Evolutionary conservation across 2,329 filamentous ascomycete genomes (phyloP).

Genomic region (Sarocladium brachiariae): DNA sequence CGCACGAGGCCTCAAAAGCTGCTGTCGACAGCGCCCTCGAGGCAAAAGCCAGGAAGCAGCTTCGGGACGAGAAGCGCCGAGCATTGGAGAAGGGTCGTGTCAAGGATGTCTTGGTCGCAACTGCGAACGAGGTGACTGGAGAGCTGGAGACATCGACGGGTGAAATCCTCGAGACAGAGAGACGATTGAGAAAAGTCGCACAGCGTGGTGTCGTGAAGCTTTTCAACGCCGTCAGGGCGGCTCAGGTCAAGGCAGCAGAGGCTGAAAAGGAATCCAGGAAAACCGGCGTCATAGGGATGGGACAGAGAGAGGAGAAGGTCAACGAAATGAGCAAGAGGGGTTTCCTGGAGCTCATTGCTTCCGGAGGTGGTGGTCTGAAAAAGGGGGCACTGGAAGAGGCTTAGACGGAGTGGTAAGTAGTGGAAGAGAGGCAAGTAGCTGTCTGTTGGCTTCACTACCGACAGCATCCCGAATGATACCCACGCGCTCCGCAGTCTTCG

Average conservation of each 20-base stretch:
- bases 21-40: conserved; percentile 73
- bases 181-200: conserved; percentile 75
- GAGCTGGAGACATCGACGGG: conserved; percentile 39
- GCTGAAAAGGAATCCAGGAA: conserved; percentile 63
- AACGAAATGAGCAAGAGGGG: conserved; percentile 97
- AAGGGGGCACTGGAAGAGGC: conserved; percentile 54
- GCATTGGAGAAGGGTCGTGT: conserved; percentile 82
- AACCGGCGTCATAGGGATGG: conserved; percentile 70
- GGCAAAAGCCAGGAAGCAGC: conserved; percentile 67
- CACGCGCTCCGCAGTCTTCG: conserved; percentile 3
- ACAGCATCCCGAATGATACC: conserved; percentile 8
- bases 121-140: conserved; percentile 45
- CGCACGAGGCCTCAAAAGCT: conserved; percentile 64
- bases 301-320: conserved; percentile 75
- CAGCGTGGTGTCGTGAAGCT: conserved; percentile 92
- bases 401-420: conserved; percentile 21
- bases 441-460: conserved; percentile 5
- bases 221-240: conserved; percentile 90
- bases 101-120: conserved; percentile 69
- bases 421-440: conserved; percentile 4
- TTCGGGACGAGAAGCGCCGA: conserved; percentile 73
- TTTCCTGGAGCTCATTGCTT: conserved; percentile 83
- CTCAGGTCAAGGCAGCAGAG: conserved; percentile 81
- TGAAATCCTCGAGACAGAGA: conserved; percentile 64
- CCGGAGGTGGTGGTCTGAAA: conserved; percentile 52